A percentile compares a stretch with the other conserved stretches of the same genome.
phyloP scores from a whole-genome alignment of 148 eudicot species.

The Simmondsia chinensis region DNA sequence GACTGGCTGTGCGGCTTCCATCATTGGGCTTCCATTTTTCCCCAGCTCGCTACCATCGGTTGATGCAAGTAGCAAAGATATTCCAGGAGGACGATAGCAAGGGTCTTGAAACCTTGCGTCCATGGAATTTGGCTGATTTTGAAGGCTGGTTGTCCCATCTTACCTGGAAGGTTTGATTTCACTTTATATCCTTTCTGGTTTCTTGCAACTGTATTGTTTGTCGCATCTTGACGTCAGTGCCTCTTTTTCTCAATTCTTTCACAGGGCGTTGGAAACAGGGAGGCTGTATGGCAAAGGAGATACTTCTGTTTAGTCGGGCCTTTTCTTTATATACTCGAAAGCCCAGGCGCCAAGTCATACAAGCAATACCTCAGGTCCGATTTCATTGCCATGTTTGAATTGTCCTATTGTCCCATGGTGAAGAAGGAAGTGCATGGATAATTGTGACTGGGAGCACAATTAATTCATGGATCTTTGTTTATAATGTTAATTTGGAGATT shows the following conservation, averaged over 20 bases:
- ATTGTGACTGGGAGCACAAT: no score
- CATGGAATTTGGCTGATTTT: conserved; percentile 92
- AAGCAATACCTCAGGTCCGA: conserved; percentile 85
- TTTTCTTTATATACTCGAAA: conserved; percentile 70
- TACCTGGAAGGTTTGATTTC: conserved; percentile 66
- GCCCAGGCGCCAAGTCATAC: conserved; percentile 71
- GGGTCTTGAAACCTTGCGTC: conserved; percentile 31
- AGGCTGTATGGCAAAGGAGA: conserved; percentile 91
- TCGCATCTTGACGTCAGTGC: not conserved
- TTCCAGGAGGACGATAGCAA: conserved; percentile 49
- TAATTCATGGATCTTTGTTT: no score
- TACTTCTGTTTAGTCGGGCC: conserved; percentile 87
- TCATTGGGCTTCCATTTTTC: conserved; percentile 87
- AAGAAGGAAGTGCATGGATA: no score
- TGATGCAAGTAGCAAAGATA: conserved; percentile 75
- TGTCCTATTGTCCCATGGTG: no score
- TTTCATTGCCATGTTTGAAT: no score
- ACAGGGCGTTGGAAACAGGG: conserved; percentile 91
- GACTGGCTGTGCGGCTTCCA: conserved; percentile 85
- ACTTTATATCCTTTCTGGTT: conserved; percentile 1
- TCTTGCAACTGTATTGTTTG: not conserved
- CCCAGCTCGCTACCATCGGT: conserved; percentile 95
- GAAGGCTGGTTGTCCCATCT: conserved; percentile 86
- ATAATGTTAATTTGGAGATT: no score
- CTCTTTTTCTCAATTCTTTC: conserved; percentile 8